phyloP scores from a whole-genome alignment of 345 rosid genomes.

The Aquilaria sinensis region DNA sequence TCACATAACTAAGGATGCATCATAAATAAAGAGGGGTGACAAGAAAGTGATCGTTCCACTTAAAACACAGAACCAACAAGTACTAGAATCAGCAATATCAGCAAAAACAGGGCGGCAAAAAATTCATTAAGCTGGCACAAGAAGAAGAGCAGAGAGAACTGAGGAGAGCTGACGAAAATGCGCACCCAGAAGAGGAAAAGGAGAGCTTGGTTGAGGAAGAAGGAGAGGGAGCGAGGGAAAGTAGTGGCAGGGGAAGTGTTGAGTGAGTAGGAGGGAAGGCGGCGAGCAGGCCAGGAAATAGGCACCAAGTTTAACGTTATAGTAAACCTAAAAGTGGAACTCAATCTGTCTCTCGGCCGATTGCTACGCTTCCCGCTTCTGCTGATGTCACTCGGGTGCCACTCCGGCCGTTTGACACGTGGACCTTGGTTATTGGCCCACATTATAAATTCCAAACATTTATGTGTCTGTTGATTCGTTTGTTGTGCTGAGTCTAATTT shows the following conservation, averaged over 20 bases:
- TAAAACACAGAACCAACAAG: background rate
- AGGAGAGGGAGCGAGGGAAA: background rate
- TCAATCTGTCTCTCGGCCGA: too few species aligned
- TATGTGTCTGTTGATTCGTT: too few species aligned
- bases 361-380: too few species aligned
- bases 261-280: slow-evolving; percentile 22
- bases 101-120: background rate
- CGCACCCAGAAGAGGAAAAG: background rate
- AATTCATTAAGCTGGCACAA: background rate
- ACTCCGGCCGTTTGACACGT: too few species aligned
- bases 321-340: slow-evolving; percentile 27
- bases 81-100: background rate
- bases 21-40: background rate
- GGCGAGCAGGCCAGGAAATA: slow-evolving; percentile 28
- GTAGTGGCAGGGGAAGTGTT: slow-evolving; percentile 11
- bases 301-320: slow-evolving; percentile 19
- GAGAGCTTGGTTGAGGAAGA: background rate
- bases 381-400: too few species aligned
- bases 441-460: too few species aligned
- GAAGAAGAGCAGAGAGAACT: slow-evolving; percentile 1
- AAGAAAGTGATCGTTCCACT: background rate
- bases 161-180: background rate
- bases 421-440: too few species aligned
- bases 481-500: too few species aligned
- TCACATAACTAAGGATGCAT: slow-evolving; percentile 1